Evolutionary conservation across 2,329 filamentous ascomycete species (phyloP).

Genomic region (Lasiodiplodia citricola): DNA sequence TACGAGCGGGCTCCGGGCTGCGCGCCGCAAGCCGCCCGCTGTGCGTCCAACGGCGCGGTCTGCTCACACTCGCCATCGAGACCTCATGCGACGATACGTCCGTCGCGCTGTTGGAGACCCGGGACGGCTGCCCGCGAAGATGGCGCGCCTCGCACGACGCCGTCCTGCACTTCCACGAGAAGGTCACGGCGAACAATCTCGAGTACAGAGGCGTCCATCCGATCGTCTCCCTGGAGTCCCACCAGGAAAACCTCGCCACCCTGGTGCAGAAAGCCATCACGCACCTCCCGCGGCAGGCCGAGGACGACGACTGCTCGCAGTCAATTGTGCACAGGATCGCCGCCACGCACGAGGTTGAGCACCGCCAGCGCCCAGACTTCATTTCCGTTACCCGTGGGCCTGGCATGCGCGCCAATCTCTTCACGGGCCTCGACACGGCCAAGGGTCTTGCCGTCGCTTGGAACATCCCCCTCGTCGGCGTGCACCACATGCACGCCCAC

Average conservation of each 20-base stretch:
- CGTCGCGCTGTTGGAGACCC: slow-evolving; percentile 73
- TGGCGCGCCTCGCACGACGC: slow-evolving; percentile 45
- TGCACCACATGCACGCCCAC: slow-evolving; percentile 94
- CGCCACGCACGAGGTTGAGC: neutral
- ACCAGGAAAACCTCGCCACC: slow-evolving; percentile 71
- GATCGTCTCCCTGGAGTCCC: slow-evolving; percentile 73
- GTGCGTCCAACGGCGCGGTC: slow-evolving; percentile 31
- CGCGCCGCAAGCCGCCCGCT: neutral
- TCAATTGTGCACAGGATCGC: neutral
- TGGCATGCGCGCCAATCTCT: slow-evolving; percentile 81
- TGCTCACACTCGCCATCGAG: slow-evolving; percentile 72
- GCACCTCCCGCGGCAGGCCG: slow-evolving; percentile 52
- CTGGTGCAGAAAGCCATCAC: slow-evolving; percentile 70
- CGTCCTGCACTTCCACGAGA: slow-evolving; percentile 76
- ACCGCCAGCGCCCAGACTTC: slow-evolving; percentile 69
- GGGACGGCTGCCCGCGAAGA: slow-evolving; percentile 28
- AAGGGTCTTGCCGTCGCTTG: slow-evolving; percentile 87
- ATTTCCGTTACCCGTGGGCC: slow-evolving; percentile 90
- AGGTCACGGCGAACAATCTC: slow-evolving; percentile 79
- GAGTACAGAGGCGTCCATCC: slow-evolving; percentile 81
- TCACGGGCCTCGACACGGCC: slow-evolving; percentile 78
- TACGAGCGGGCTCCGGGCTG: slow-evolving; percentile 6
- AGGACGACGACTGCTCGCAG: neutral
- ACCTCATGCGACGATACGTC: slow-evolving; percentile 93
- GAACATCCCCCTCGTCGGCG: slow-evolving; percentile 80